Conservation (phyloP, 1,284 basidiomycete species). For the Albatrellus sp. region DNA sequence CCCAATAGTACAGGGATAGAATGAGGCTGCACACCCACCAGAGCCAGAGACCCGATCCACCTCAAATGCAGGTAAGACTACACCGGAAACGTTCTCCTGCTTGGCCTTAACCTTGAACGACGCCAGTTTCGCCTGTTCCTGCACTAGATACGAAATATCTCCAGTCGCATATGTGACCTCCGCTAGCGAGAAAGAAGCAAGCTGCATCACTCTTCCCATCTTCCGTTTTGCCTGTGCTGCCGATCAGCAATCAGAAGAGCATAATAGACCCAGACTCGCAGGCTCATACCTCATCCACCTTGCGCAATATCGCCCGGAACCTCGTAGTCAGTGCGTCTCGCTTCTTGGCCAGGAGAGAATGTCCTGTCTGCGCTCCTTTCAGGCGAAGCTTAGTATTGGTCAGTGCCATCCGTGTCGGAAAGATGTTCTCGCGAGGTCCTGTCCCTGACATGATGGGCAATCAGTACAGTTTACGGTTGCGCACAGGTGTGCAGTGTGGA, state of each 20-base stretch:
- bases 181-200: slow-evolving; percentile 96
- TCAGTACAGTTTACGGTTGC: not conserved
- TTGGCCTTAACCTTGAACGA: slow-evolving; percentile 89
- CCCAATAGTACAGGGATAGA: not conserved
- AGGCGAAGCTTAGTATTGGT: slow-evolving; percentile 89
- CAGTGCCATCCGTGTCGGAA: slow-evolving; percentile 90
- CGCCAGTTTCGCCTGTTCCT: slow-evolving; percentile 85
- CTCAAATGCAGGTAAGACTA: slow-evolving; percentile 94
- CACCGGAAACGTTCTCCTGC: slow-evolving; percentile 98
- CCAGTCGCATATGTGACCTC: slow-evolving; percentile 97
- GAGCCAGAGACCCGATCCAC: slow-evolving; percentile 74
- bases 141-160: slow-evolving; percentile 92
- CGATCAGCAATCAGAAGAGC: not conserved
- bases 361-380: slow-evolving; percentile 95
- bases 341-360: slow-evolving; percentile 95
- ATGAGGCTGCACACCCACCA: slow-evolving; percentile 36
- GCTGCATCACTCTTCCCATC: slow-evolving; percentile 98
- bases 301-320: slow-evolving; percentile 81
- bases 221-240: slow-evolving; percentile 83
- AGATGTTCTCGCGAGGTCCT: slow-evolving; percentile 83
- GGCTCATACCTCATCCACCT: slow-evolving; percentile 79
- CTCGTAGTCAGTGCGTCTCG: slow-evolving; percentile 90
- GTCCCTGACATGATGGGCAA: slow-evolving; percentile 65
- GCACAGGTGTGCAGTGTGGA: not conserved
- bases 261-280: not conserved